Conservation (phyloP, 441 rosid species). For the Omphalea diandra region DNA sequence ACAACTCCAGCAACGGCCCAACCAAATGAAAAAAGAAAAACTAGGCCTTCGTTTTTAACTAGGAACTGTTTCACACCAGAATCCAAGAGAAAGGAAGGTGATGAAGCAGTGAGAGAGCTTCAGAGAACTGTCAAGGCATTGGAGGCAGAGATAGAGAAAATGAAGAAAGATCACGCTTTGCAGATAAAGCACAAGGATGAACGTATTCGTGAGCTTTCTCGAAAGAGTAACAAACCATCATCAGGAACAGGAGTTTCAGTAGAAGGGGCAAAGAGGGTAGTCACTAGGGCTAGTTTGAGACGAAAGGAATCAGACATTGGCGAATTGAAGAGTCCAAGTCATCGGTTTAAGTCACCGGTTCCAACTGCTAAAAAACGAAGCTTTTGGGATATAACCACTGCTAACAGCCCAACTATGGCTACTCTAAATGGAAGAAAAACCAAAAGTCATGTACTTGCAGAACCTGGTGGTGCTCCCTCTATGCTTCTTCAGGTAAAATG, state of each 20-base stretch:
- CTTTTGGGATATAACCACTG: slow-evolving; percentile 84
- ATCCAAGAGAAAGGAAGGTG: slow-evolving; percentile 48
- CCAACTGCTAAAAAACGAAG: slow-evolving; percentile 75
- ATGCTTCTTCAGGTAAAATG: slow-evolving; percentile 82
- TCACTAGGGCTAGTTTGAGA: slow-evolving; percentile 59
- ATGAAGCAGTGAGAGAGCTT: slow-evolving; percentile 58
- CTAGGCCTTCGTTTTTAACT: slow-evolving; percentile 63
- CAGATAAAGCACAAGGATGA: slow-evolving; percentile 79
- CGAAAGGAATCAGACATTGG: slow-evolving; percentile 49
- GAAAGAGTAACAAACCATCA: slow-evolving; percentile 44
- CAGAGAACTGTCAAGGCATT: slow-evolving; percentile 55
- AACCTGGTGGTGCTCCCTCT: slow-evolving; percentile 63
- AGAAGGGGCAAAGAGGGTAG: slow-evolving; percentile 48
- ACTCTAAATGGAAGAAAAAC: slow-evolving; percentile 66
- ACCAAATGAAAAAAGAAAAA: slow-evolving; percentile 52
- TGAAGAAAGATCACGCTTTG: slow-evolving; percentile 67
- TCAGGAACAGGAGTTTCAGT: slow-evolving; percentile 26
- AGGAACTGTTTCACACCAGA: slow-evolving; percentile 83
- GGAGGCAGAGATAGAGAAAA: slow-evolving; percentile 67
- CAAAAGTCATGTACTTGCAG: slow-evolving; percentile 54
- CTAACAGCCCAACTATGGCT: slow-evolving; percentile 64
- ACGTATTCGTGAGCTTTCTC: slow-evolving; percentile 47
- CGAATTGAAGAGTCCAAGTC: slow-evolving; percentile 74
- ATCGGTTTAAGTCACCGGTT: slow-evolving; percentile 74
- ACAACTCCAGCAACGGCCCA: slow-evolving; percentile 72